Evolutionary conservation across 2,329 filamentous ascomycete species (phyloP).

Genomic region (Lecanosticta acicola): DNA sequence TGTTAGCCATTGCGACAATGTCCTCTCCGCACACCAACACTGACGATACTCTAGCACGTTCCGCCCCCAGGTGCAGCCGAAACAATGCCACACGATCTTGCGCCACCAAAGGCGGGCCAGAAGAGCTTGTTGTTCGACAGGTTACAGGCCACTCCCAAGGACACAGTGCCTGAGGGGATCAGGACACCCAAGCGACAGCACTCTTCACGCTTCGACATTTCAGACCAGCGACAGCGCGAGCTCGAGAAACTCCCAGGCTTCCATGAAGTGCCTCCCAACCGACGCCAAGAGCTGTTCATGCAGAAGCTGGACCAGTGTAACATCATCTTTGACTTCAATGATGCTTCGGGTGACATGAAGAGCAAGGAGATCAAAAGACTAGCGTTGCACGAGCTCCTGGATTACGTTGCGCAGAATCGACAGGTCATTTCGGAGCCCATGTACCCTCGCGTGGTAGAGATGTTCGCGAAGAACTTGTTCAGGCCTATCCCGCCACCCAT

Average conservation of each 20-base stretch:
- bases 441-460: constrained; percentile 97
- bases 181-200: constrained; percentile 94
- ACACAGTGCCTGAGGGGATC: constrained; percentile 82
- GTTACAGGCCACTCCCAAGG: constrained; percentile 88
- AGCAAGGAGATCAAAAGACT: constrained; percentile 99
- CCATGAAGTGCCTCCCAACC: constrained; percentile 92
- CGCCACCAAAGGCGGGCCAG: constrained; percentile 82
- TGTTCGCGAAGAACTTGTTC: constrained; percentile 99
- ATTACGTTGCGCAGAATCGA: constrained; percentile 97
- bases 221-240: constrained; percentile 79
- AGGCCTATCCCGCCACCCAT: constrained; percentile 93
- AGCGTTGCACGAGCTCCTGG: constrained; percentile 88
- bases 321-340: constrained; percentile 99
- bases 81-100: constrained; percentile 96
- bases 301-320: constrained; percentile 99
- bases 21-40: neutral
- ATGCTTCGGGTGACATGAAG: constrained; percentile 97
- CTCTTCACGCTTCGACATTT: constrained; percentile 96
- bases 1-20: constrained; percentile 36
- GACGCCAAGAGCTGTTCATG: constrained; percentile 96
- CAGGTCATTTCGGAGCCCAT: constrained; percentile 98
- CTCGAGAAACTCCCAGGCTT: constrained; percentile 96
- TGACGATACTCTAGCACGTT: constrained; percentile 58
- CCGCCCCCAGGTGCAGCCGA: constrained; percentile 90
- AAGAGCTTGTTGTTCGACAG: constrained; percentile 87